phyloP scores from a whole-genome alignment of 805 yeast genomes.

The Ogataea saltuana region DNA sequence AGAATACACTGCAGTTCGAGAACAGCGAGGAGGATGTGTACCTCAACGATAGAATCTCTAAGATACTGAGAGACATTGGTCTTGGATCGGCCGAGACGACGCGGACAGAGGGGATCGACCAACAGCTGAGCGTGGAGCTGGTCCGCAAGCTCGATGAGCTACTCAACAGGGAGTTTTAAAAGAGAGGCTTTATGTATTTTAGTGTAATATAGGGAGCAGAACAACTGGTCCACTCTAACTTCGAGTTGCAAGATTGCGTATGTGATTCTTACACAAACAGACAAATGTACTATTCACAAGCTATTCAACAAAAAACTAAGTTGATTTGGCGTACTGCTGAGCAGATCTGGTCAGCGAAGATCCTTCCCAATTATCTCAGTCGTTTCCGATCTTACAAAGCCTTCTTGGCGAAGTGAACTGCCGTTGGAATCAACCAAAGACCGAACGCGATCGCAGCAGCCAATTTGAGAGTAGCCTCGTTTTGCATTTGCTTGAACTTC shows the following conservation, averaged over 20 bases:
- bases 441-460: constrained; percentile 67
- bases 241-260: background rate
- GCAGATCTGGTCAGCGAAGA: background rate
- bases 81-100: constrained; percentile 1
- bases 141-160: constrained; percentile 17
- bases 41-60: constrained; percentile 20
- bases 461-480: constrained; percentile 55
- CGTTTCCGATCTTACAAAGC: constrained; percentile 32
- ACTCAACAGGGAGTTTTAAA: constrained; percentile 10
- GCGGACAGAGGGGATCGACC: constrained; percentile 1
- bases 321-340: background rate
- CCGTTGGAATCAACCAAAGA: constrained; percentile 59
- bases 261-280: background rate
- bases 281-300: constrained; percentile 15
- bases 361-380: background rate
- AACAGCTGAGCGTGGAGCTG: constrained; percentile 13
- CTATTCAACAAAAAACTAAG: constrained; percentile 2
- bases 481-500: constrained; percentile 62
- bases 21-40: constrained; percentile 23
- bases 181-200: background rate
- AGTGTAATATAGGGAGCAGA: constrained; percentile 5
- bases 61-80: constrained; percentile 15
- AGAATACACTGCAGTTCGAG: constrained; percentile 9
- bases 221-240: no score
- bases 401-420: constrained; percentile 54